A percentile compares a stretch with the other conserved stretches of the same genome.
phyloP scores from a whole-genome alignment of 2,329 filamentous ascomycete species.

The Xylariaceae sp. region DNA sequence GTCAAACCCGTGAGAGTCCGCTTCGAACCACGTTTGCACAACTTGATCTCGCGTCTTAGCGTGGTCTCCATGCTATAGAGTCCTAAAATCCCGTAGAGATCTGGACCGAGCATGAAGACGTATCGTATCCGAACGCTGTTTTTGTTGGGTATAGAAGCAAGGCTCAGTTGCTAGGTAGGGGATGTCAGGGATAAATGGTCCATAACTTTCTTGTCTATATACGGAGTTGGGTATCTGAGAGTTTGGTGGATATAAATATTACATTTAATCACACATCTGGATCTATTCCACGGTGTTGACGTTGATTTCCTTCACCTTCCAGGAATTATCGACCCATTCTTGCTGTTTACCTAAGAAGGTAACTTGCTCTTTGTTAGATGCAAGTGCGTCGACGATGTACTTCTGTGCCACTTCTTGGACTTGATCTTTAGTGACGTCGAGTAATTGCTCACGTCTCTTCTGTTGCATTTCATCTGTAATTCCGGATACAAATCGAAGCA shows the following conservation, averaged over 20 bases:
- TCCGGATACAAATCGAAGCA: slow-evolving; percentile 78
- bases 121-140: slow-evolving; percentile 62
- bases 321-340: slow-evolving; percentile 69
- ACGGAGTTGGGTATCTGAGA: slow-evolving; percentile 37
- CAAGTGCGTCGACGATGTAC: slow-evolving; percentile 68
- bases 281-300: too few relatives aligned
- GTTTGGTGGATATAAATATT: too few relatives aligned
- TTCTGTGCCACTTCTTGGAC: slow-evolving; percentile 77
- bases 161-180: not conserved
- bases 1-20: slow-evolving; percentile 12
- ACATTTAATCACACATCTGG: too few relatives aligned
- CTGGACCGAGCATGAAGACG: slow-evolving; percentile 50
- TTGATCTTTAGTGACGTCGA: slow-evolving; percentile 80
- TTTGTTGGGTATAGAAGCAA: not conserved
- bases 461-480: slow-evolving; percentile 89
- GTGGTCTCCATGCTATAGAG: slow-evolving; percentile 55
- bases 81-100: slow-evolving; percentile 18
- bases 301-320: slow-evolving; percentile 75
- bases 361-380: slow-evolving; percentile 56
- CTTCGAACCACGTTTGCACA: slow-evolving; percentile 22
- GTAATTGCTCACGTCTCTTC: slow-evolving; percentile 71
- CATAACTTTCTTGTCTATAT: slow-evolving; percentile 22
- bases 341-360: slow-evolving; percentile 81
- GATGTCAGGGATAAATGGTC: slow-evolving; percentile 1
- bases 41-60: slow-evolving; percentile 55